Evolutionary conservation across 805 yeast species (phyloP), one percentile per base, ranked within the genome.

Genomic region (Candida palmyrensis): DNA sequence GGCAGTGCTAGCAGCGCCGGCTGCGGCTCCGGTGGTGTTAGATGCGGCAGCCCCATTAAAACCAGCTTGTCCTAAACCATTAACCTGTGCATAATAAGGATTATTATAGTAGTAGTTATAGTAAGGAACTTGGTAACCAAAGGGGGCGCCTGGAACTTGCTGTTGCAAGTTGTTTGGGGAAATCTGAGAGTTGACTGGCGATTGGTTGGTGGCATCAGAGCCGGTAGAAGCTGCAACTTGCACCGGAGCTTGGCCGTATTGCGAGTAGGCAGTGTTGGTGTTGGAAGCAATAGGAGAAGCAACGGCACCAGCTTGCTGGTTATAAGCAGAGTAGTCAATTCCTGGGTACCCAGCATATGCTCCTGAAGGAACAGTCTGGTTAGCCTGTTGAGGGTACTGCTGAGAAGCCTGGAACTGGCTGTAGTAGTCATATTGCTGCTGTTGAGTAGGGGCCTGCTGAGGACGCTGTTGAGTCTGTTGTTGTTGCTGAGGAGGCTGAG

Each of bases 261-360:
- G 59, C 10, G 45, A 46, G 36, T 43, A 44, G 25, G 43, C 32
- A 12, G 38, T 36, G 43, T 47, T 46, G 29, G 48, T 43, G 9
- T 49, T 47, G 37, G 43, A 48, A 24, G 53, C 48, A 19, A 54
- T 45, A n/a, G 53, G 48, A 33, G 54, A 48, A 11, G 51, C 51
- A 19, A 44, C 50, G 34, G 55, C 50, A 27, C 53, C 56, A 33
- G 53, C 54, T 42, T 58, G 67, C 36, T 55, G 62, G 31, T 51
- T 57, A 46, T 64, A 63, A 24, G 57, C 57, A 26, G 61, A 51
- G 52, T 66, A 66, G 45, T 66, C 73, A 29, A 56, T 49, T 18
- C 66, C 68, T 29, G 72, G 72, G 51, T 64, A 67, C 29, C 60
- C 65, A 29, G 54, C 69, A 46, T 57, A 66, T 46, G 61, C 68